These are phyloP conservation scores for Zizania palustris DNA, from an alignment of 202 grass and related monocot genomes.

Conservation along the genomic window DNA sequence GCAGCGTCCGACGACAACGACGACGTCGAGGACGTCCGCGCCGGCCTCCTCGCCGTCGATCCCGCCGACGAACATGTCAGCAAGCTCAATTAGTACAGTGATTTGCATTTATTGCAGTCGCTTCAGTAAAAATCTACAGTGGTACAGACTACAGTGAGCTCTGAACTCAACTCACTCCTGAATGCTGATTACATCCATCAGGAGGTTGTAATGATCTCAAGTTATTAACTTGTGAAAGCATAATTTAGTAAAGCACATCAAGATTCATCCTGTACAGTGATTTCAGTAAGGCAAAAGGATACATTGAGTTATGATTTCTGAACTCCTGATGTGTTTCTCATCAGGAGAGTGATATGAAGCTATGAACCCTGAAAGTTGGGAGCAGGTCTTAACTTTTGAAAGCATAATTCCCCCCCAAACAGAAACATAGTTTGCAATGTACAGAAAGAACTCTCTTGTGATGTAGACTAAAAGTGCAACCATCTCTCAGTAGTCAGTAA, in stretches of 20 bases:
- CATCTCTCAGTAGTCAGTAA: too few relatives aligned
- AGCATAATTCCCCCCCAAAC: neutral
- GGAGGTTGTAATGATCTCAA: neutral
- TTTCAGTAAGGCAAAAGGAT: too few relatives aligned
- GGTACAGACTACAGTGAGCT: neutral
- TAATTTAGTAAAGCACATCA: neutral
- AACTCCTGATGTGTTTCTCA: neutral
- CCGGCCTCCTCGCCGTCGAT: slow-evolving; percentile 33
- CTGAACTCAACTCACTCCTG: neutral
- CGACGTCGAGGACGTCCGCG: slow-evolving; percentile 46
- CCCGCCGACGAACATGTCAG: neutral
- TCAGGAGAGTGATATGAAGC: neutral
- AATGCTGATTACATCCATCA: neutral
- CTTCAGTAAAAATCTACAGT: neutral
- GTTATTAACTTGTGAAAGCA: neutral
- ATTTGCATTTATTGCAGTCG: neutral
- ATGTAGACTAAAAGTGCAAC: neutral
- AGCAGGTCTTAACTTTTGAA: neutral
- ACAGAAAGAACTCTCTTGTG: neutral
- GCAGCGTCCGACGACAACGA: neutral
- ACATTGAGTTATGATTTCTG: neutral
- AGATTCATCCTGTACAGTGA: neutral
- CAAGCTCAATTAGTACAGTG: slow-evolving; percentile 40
- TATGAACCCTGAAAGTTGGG: neutral
- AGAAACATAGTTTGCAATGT: neutral